Evolutionary conservation across 495 filamentous ascomycete genomes (phyloP).

Genomic region (Gamarada debralockiae): DNA sequence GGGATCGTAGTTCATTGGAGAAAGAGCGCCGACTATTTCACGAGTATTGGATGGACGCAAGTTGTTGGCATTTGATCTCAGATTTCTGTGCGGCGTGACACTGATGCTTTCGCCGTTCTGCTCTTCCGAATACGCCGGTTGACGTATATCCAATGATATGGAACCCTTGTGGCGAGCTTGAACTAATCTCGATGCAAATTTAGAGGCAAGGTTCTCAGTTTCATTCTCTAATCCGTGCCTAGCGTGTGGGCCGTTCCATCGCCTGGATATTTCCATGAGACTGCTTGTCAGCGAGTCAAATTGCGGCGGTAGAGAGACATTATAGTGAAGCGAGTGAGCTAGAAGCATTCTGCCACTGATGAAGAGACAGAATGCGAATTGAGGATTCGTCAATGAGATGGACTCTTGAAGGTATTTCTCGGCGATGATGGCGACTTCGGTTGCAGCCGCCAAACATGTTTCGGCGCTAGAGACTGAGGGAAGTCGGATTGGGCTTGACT

Average conservation of each 20-base stretch:
- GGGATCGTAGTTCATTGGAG: too few species aligned
- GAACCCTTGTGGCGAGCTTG: conserved; percentile 26
- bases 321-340: conserved; percentile 28
- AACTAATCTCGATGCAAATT: conserved; percentile 30
- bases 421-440: conserved; percentile 34
- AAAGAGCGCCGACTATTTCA: too few species aligned
- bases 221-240: too few species aligned
- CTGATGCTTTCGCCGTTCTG: too few species aligned
- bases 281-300: conserved; percentile 27
- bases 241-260: conserved; percentile 30
- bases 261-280: conserved; percentile 30
- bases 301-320: conserved; percentile 18
- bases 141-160: conserved; percentile 29
- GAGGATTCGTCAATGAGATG: conserved; percentile 25
- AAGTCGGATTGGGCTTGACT: conserved; percentile 25
- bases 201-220: conserved; percentile 30
- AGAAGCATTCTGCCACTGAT: conserved; percentile 33
- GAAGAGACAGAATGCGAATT: conserved; percentile 41
- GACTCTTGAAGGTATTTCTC: conserved; percentile 31
- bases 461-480: conserved; percentile 36
- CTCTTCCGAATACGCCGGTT: conserved; percentile 36
- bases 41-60: too few species aligned
- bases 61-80: too few species aligned
- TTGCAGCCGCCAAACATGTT: conserved; percentile 35
- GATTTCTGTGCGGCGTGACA: too few species aligned